These are phyloP conservation scores for Penicillium sp. DNA, from an alignment of 2,329 filamentous ascomycete species.

Conservation along the genomic window DNA sequence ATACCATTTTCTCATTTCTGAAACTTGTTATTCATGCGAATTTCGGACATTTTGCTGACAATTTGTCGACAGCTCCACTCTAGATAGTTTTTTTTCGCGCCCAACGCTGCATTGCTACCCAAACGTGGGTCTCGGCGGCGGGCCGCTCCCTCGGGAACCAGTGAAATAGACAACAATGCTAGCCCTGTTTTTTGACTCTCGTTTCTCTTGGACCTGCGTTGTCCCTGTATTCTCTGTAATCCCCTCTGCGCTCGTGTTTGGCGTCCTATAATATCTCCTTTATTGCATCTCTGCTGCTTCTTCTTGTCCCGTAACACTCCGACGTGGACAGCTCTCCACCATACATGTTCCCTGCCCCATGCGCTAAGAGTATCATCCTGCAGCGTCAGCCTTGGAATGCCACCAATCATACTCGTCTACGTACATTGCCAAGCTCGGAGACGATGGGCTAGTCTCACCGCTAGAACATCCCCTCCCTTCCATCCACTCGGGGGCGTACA, in stretches of 20 bases:
- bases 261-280: background rate
- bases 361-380: slow-evolving; percentile 21
- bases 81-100: background rate
- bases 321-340: slow-evolving; percentile 23
- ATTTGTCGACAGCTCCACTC: slow-evolving; percentile 10
- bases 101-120: slow-evolving; percentile 34
- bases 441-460: slow-evolving; percentile 24
- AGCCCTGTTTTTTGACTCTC: slow-evolving; percentile 1
- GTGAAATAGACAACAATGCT: slow-evolving; percentile 2
- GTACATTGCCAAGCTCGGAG: slow-evolving; percentile 17
- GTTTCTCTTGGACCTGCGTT: background rate
- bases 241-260: background rate
- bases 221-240: background rate
- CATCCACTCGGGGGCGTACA: slow-evolving; percentile 20
- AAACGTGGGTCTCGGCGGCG: slow-evolving; percentile 30
- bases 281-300: background rate
- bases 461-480: slow-evolving; percentile 13
- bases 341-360: slow-evolving; percentile 9
- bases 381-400: slow-evolving; percentile 19
- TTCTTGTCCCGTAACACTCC: slow-evolving; percentile 4
- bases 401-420: slow-evolving; percentile 20
- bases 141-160: slow-evolving; percentile 16
- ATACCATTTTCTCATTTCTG: slow-evolving; percentile 18
- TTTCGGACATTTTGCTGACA: slow-evolving; percentile 11
- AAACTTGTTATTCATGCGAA: slow-evolving; percentile 3